Percentiles rank a stretch among this genome's conserved stretches.
Evolutionary conservation across 352 stramenopile genomes (phyloP).

Genomic region (Phytophthora chlamydospora): DNA sequence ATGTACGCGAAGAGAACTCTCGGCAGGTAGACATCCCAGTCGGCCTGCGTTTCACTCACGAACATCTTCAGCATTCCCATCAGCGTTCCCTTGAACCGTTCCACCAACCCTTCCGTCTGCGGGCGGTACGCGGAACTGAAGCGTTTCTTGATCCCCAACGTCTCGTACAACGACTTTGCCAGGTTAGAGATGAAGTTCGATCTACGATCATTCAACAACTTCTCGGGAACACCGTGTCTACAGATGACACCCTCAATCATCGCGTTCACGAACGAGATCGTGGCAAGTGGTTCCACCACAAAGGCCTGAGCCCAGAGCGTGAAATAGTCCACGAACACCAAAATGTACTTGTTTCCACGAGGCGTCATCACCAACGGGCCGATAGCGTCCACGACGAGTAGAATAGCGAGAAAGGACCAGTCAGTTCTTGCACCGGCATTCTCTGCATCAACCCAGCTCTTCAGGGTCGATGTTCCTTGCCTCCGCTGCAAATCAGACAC

Average conservation of each 20-base stretch:
- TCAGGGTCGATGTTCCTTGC: too few species aligned
- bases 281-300: background rate
- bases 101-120: background rate
- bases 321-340: constrained; percentile 4
- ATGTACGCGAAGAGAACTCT: background rate
- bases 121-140: constrained; percentile 3
- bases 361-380: too few species aligned
- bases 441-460: too few species aligned
- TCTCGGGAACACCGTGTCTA: background rate
- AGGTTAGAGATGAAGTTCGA: constrained; percentile 7
- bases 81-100: constrained; percentile 3
- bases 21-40: constrained; percentile 5
- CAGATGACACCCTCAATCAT: background rate
- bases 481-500: too few species aligned
- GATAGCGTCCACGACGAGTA: constrained; percentile 1
- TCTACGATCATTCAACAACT: too few species aligned
- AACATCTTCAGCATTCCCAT: constrained; percentile 1
- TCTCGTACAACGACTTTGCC: background rate
- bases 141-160: too few species aligned
- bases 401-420: constrained; percentile 1
- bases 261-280: background rate
- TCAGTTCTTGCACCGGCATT: background rate
- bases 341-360: too few species aligned
- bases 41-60: background rate
- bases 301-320: background rate